Evolutionary conservation across 1,139 yeast species (phyloP).

Genomic region (Lodderomyces beijingensis): DNA sequence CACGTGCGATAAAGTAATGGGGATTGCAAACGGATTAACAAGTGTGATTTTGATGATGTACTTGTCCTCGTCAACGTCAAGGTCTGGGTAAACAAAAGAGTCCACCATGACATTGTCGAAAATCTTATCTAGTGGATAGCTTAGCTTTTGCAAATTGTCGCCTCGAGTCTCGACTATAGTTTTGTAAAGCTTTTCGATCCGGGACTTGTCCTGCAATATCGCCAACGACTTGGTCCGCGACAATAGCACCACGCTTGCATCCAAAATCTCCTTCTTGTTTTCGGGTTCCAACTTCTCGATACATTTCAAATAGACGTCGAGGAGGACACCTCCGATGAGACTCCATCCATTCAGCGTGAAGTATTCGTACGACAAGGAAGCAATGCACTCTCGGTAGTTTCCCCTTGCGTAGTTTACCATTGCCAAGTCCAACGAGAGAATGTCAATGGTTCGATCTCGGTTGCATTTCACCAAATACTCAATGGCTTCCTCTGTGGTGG

Average conservation of each 20-base stretch:
- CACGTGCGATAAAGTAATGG: constrained; percentile 19
- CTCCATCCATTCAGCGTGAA: constrained; percentile 74
- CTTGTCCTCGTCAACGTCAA: constrained; percentile 14
- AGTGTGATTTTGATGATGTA: constrained; percentile 24
- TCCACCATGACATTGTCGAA: constrained; percentile 23
- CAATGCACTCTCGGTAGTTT: constrained; percentile 57
- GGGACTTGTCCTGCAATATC: constrained; percentile 16
- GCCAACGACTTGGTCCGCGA: neutral
- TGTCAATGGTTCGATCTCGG: constrained; percentile 63
- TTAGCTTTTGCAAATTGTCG: constrained; percentile 13
- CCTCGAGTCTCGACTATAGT: constrained; percentile 20
- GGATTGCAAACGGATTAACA: constrained; percentile 24
- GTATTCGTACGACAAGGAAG: constrained; percentile 63
- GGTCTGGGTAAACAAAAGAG: constrained; percentile 25
- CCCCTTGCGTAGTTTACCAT: constrained; percentile 56
- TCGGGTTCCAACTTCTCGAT: constrained; percentile 41
- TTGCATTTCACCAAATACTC: constrained; percentile 44
- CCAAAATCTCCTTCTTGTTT: constrained; percentile 18
- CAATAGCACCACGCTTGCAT: constrained; percentile 32
- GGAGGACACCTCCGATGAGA: constrained; percentile 58
- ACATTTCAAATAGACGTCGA: constrained; percentile 67
- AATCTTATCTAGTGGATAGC: constrained; percentile 24
- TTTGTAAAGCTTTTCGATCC: constrained; percentile 20
- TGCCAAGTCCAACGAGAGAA: constrained; percentile 80
- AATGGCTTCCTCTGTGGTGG: constrained; percentile 40